These are phyloP conservation scores for Malassezia obtusa DNA, from an alignment of 1,284 basidiomycete species.

Conservation along the genomic window DNA sequence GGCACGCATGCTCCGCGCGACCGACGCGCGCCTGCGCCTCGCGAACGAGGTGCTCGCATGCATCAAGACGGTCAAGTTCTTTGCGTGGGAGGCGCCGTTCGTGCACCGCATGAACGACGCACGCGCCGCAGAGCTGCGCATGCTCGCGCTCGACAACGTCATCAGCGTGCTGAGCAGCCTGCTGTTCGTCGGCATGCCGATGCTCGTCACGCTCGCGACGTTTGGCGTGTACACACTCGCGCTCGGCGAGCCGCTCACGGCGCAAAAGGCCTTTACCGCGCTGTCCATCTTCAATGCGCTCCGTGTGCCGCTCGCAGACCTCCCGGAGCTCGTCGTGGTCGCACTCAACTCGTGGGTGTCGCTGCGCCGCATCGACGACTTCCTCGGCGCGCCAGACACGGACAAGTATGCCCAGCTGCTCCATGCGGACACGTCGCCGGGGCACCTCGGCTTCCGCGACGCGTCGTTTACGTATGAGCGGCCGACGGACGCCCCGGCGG, in stretches of 20 bases:
- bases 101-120: slow-evolving; percentile 50
- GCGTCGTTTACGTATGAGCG: slow-evolving; percentile 46
- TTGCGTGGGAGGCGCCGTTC: slow-evolving; percentile 50
- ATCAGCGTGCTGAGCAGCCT: slow-evolving; percentile 46
- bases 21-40: slow-evolving; percentile 52
- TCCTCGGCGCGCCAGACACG: slow-evolving; percentile 53
- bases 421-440: slow-evolving; percentile 9
- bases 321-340: slow-evolving; percentile 47
- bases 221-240: slow-evolving; percentile 56
- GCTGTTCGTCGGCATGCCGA: slow-evolving; percentile 54
- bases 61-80: slow-evolving; percentile 56
- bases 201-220: slow-evolving; percentile 58
- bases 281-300: slow-evolving; percentile 50
- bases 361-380: slow-evolving; percentile 45
- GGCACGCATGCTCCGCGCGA: slow-evolving; percentile 50
- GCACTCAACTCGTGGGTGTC: slow-evolving; percentile 41
- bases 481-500: slow-evolving; percentile 26
- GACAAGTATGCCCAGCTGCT: slow-evolving; percentile 52
- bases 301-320: slow-evolving; percentile 19
- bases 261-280: slow-evolving; percentile 51
- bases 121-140: slow-evolving; percentile 49
- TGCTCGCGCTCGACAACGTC: slow-evolving; percentile 49
- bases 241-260: slow-evolving; percentile 50
- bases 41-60: slow-evolving; percentile 53
- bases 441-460: slow-evolving; percentile 51